A percentile compares a stretch with the other conserved stretches of the same genome.
Conservation (phyloP, 257 asterid genomes). For the Ilex asprella region DNA sequence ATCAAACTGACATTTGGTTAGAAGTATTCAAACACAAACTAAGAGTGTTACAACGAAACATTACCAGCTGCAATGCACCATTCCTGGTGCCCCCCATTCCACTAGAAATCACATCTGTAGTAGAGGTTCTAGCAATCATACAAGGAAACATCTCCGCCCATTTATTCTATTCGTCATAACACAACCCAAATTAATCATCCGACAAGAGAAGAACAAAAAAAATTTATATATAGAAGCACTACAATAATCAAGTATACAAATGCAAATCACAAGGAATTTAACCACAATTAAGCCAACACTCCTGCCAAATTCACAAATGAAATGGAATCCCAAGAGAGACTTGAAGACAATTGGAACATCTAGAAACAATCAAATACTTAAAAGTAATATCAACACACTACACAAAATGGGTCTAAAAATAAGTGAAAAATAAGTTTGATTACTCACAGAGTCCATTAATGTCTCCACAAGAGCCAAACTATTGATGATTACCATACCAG, state of each 20-base stretch:
- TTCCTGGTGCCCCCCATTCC: constrained; percentile 57
- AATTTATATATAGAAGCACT: neutral
- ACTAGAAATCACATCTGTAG: constrained; percentile 40
- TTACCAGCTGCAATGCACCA: constrained; percentile 80
- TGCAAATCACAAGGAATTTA: neutral
- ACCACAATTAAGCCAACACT: neutral
- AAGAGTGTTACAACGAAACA: neutral
- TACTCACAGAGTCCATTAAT: constrained; percentile 50
- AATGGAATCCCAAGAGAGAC: neutral
- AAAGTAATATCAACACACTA: too few relatives aligned
- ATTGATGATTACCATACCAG: constrained; percentile 44
- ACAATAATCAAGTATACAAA: neutral
- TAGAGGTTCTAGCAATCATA: constrained; percentile 40
- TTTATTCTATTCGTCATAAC: constrained; percentile 34
- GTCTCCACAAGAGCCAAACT: constrained; percentile 56
- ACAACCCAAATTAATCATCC: neutral
- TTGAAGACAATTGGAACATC: too few relatives aligned
- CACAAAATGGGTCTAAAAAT: too few relatives aligned
- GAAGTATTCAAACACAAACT: too few relatives aligned
- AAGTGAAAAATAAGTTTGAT: neutral
- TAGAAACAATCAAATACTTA: too few relatives aligned
- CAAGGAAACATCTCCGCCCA: constrained; percentile 61
- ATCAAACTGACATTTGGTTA: too few relatives aligned
- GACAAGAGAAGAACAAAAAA: neutral
- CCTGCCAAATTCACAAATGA: neutral